These are phyloP conservation scores for Phaeosphaeriaceae sp. DNA, from an alignment of 2,329 filamentous ascomycete genomes.

Conservation along the genomic window DNA sequence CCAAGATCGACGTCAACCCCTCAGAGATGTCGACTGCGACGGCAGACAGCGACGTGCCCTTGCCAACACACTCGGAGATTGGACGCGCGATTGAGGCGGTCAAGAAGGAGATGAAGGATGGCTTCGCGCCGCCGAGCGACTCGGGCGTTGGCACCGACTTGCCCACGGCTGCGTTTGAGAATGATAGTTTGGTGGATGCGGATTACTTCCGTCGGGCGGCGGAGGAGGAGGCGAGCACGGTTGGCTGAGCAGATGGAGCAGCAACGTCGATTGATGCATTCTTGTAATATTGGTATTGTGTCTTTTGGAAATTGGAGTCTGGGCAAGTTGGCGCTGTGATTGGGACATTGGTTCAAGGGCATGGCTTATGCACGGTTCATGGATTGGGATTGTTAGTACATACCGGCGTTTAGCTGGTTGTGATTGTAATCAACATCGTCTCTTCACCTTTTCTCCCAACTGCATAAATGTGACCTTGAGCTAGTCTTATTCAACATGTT, in stretches of 20 bases:
- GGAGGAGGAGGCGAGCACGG: constrained; percentile 46
- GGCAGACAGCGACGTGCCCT: constrained; percentile 21
- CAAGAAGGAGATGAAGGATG: constrained; percentile 36
- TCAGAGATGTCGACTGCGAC: constrained; percentile 34
- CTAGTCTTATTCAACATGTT: background rate
- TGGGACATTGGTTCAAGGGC: constrained; percentile 1
- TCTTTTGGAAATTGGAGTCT: background rate
- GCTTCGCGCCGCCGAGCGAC: constrained; percentile 38
- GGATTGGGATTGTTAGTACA: background rate
- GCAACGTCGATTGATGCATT: background rate
- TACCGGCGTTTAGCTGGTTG: background rate
- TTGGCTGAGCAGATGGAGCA: constrained; percentile 28
- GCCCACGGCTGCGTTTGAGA: constrained; percentile 37
- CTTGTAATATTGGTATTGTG: constrained; percentile 5
- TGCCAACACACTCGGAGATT: constrained; percentile 43
- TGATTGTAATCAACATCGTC: constrained; percentile 1
- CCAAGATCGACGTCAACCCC: constrained; percentile 30
- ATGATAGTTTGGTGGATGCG: constrained; percentile 32
- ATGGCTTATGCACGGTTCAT: constrained; percentile 1
- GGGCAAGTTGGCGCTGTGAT: background rate
- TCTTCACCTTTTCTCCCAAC: background rate
- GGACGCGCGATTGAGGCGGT: constrained; percentile 40
- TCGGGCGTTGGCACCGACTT: constrained; percentile 49
- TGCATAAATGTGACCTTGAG: background rate
- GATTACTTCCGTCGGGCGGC: constrained; percentile 47